A percentile compares a stretch with the other conserved stretches of the same genome.
phyloP scores from a whole-genome alignment of 169 alveolate species.

The Theileria equi region DNA sequence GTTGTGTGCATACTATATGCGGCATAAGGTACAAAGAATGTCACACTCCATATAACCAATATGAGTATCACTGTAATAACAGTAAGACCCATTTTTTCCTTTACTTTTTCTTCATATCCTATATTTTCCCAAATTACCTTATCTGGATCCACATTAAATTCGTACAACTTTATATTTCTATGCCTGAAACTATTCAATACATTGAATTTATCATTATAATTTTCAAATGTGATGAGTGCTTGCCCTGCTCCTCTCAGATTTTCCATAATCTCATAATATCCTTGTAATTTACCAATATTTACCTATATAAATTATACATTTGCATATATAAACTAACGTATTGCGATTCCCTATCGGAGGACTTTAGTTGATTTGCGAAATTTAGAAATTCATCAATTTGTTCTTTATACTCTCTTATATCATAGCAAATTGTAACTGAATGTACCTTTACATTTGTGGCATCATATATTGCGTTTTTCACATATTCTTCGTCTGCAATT shows the following conservation, averaged over 20 bases:
- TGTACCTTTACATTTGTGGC: conserved; percentile 30
- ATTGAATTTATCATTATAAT: not conserved
- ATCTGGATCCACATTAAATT: conserved; percentile 68
- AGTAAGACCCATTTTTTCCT: conserved; percentile 16
- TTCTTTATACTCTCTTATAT: conserved; percentile 2
- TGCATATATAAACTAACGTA: too few species aligned
- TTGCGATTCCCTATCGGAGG: too few species aligned
- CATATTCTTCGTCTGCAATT: conserved; percentile 32
- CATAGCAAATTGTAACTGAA: conserved; percentile 46
- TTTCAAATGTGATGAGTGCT: conserved; percentile 36
- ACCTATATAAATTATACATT: conserved; percentile 12
- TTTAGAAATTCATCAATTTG: conserved; percentile 27
- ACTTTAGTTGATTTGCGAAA: not conserved
- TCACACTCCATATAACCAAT: conserved; percentile 55
- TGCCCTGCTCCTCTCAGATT: conserved; percentile 33
- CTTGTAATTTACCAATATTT: conserved; percentile 30
- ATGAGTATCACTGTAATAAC: conserved; percentile 7
- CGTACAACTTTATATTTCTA: conserved; percentile 11
- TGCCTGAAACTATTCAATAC: conserved; percentile 8
- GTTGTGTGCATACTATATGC: conserved; percentile 41
- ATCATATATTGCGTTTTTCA: conserved; percentile 1
- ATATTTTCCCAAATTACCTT: conserved; percentile 67
- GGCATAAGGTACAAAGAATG: conserved; percentile 72
- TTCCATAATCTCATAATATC: conserved; percentile 2
- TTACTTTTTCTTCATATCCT: not conserved